These are phyloP conservation scores for Fusarium torreyae DNA, from an alignment of 2,329 filamentous ascomycete genomes.

Conservation along the genomic window DNA sequence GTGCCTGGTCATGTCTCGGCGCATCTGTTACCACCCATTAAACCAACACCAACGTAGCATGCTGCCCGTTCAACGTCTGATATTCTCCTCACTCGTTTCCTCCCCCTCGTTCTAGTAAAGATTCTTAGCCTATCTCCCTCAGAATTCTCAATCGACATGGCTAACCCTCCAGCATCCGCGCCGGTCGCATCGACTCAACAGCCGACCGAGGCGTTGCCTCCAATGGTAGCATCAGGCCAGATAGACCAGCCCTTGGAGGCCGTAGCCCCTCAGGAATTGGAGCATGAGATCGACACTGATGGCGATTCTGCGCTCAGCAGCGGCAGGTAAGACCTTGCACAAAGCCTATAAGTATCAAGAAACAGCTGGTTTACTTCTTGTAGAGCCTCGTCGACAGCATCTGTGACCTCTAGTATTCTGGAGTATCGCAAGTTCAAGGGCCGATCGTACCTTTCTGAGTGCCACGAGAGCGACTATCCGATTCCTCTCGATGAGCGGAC, in stretches of 20 bases:
- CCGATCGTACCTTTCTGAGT: constrained; percentile 10
- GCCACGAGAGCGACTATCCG: constrained; percentile 6
- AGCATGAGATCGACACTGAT: background rate
- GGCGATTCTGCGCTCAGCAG: background rate
- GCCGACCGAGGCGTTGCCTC: background rate
- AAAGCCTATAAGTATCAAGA: background rate
- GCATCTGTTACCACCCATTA: background rate
- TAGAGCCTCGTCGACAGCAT: constrained; percentile 16
- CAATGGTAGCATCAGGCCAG: no score
- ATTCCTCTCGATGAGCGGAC: constrained; percentile 18
- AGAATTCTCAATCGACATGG: background rate
- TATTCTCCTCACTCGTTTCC: background rate
- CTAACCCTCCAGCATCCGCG: background rate
- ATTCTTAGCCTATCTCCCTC: no score
- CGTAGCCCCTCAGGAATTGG: background rate
- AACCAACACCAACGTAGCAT: background rate
- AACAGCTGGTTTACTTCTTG: background rate
- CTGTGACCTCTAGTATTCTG: constrained; percentile 18
- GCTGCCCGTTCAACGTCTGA: background rate
- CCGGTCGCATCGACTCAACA: background rate
- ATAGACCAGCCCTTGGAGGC: background rate
- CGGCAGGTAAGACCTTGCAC: background rate
- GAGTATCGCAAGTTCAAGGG: constrained; percentile 33
- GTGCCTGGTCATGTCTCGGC: background rate
- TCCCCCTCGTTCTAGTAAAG: background rate